phyloP scores from a whole-genome alignment of 257 asterid species.

The Rauvolfia tetraphylla region DNA sequence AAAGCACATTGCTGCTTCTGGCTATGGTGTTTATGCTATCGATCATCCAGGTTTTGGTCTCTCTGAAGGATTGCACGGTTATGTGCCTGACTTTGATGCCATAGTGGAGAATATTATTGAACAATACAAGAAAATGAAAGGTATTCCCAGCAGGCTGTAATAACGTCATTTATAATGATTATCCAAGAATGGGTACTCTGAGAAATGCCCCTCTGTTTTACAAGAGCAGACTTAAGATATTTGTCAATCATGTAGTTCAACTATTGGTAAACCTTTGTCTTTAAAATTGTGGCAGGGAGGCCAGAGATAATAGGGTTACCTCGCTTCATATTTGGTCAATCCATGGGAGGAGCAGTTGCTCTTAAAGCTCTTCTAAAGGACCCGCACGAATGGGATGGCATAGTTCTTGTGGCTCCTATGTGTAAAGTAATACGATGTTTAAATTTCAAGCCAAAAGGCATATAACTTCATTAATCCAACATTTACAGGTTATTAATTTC shows the following conservation, averaged over 20 bases:
- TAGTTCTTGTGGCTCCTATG: slow-evolving; percentile 94
- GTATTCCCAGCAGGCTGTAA: slow-evolving; percentile 25
- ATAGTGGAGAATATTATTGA: slow-evolving; percentile 81
- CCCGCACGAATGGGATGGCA: slow-evolving; percentile 83
- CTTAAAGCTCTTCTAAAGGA: slow-evolving; percentile 72
- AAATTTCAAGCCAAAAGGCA: neutral
- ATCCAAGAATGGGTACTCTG: slow-evolving; percentile 2
- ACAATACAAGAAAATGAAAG: slow-evolving; percentile 69
- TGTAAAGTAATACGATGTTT: slow-evolving; percentile 57
- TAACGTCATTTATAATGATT: neutral
- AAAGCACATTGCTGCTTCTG: slow-evolving; percentile 78
- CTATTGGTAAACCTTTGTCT: neutral
- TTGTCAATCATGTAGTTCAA: neutral
- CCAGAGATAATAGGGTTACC: slow-evolving; percentile 83
- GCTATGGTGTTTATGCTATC: slow-evolving; percentile 89
- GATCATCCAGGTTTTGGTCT: slow-evolving; percentile 99
- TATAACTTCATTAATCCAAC: neutral
- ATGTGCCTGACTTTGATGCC: slow-evolving; percentile 70
- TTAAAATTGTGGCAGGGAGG: slow-evolving; percentile 50
- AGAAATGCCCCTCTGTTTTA: neutral
- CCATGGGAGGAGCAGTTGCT: slow-evolving; percentile 98
- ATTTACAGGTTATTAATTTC: neutral
- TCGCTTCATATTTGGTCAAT: slow-evolving; percentile 82
- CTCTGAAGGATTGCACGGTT: slow-evolving; percentile 94
- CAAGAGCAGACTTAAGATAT: neutral